phyloP scores from a whole-genome alignment of 163 green algal species.

The Chloroidium sp. region DNA sequence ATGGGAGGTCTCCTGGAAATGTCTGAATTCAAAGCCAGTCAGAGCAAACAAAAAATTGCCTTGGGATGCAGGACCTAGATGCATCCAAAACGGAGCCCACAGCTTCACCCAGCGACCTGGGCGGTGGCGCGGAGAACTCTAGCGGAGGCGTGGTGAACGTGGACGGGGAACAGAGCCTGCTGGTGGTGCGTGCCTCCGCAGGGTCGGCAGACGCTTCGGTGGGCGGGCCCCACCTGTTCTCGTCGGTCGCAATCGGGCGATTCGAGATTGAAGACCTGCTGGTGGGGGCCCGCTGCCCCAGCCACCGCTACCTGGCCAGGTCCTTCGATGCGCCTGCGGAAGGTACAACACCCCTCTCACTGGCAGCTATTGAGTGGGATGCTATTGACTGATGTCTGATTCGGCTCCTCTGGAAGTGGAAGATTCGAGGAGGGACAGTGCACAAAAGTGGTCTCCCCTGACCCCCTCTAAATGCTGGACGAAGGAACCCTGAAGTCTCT shows the following conservation, averaged over 20 bases:
- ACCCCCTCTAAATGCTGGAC: no score
- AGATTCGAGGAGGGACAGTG: background rate
- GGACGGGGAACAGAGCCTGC: slow-evolving; percentile 43
- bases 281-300: slow-evolving; percentile 29
- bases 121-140: no score
- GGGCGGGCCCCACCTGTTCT: slow-evolving; percentile 12
- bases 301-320: slow-evolving; percentile 22
- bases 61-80: no score
- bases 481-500: no score
- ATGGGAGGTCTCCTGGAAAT: no score
- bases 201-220: slow-evolving; percentile 10
- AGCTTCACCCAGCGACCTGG: no score
- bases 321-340: slow-evolving; percentile 8
- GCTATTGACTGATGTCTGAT: background rate
- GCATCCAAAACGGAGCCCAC: no score
- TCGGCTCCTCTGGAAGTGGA: background rate
- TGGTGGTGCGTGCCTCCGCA: slow-evolving; percentile 37
- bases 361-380: background rate
- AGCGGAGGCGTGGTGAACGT: slow-evolving; percentile 29
- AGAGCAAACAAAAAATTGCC: no score
- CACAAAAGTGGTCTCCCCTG: no score
- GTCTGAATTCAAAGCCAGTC: no score
- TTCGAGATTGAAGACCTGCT: slow-evolving; percentile 64
- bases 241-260: slow-evolving; percentile 24
- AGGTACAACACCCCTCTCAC: background rate